Conservation (phyloP, 768 basidiomycete species). For the Suillus placidus region DNA sequence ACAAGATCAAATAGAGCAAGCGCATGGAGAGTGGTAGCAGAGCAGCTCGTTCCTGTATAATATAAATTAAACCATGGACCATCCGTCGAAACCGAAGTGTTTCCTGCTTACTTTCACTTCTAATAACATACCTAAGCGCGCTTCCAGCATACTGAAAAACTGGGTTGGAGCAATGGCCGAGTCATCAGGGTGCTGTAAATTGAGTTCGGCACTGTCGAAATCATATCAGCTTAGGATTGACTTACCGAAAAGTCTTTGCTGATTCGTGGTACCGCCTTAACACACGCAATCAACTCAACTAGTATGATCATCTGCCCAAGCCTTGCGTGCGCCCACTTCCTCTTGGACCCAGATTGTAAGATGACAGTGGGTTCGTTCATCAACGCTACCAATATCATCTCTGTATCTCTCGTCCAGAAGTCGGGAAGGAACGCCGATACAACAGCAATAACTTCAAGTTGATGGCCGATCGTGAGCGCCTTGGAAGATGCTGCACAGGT, state of each 20-base stretch:
- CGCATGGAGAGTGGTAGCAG: slow-evolving; percentile 60
- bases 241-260: slow-evolving; percentile 46
- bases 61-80: slow-evolving; percentile 1
- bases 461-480: slow-evolving; percentile 58
- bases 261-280: slow-evolving; percentile 47
- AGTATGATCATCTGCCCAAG: slow-evolving; percentile 65
- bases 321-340: slow-evolving; percentile 50
- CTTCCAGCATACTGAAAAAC: slow-evolving; percentile 61
- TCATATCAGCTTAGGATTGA: background rate
- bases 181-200: slow-evolving; percentile 3
- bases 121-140: slow-evolving; percentile 55
- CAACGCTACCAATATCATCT: slow-evolving; percentile 74
- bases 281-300: slow-evolving; percentile 58
- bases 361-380: slow-evolving; percentile 48
- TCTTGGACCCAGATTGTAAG: slow-evolving; percentile 18
- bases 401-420: slow-evolving; percentile 69
- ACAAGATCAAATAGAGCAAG: slow-evolving; percentile 59
- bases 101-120: slow-evolving; percentile 52
- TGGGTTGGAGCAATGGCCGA: slow-evolving; percentile 1
- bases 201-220: background rate
- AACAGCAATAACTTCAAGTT: slow-evolving; percentile 56
- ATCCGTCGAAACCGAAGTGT: background rate
- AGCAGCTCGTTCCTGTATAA: slow-evolving; percentile 52
- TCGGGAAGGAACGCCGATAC: slow-evolving; percentile 58
- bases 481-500: slow-evolving; percentile 67